Base-by-base conservation (phyloP, 306 rosid species). In the Gillenia trifoliata region DNA sequence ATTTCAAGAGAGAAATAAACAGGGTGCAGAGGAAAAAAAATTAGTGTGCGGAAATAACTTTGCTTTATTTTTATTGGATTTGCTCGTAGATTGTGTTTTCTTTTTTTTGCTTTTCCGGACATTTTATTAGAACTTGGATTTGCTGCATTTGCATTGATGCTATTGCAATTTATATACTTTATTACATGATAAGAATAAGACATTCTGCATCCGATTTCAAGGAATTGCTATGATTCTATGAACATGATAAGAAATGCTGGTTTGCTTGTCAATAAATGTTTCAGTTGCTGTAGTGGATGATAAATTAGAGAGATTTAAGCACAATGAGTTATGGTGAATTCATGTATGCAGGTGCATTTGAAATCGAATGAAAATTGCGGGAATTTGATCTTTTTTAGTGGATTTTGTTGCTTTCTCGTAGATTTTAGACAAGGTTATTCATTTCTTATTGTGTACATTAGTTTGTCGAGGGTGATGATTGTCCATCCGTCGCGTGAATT, bases 401-500 rank as follows among this genome's bases (percentile, higher is more conserved):
- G 74, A 26, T 57, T 34, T 34, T 25, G 23, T 41, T 12, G 59
- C 52, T 20, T 29, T 65, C 57, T 66, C 54, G 28, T 75, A 17
- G 19, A 31, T 34, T 66, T 66, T 59, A 20, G 28, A 76, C 36
- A 50, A 50, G 81, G 22, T 49, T 55, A 16, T 34, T 25, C 8
- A 15, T 60, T 43, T n/a, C 50, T 19, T 31, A 36, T 8, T 36
- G 40, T 30, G 31, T 63, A 64, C 15, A 13, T 43, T 34, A 34
- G 23, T 16, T 73, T 73, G 6, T 12, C 30, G 12, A 47, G 45
- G 17, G 56, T 72, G 55, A 72, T 72, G 76, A 72, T 25, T 36
- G 25, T 38, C 10, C 19, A 59, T 72, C 67, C 40, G 45, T 17
- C 33, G 10, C 2, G 13, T 28, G 4, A 41, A 43, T 60, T 28